Evolutionary conservation across 73 alveolate species (phyloP).

Genomic region (Paramecium tetraurelia): DNA sequence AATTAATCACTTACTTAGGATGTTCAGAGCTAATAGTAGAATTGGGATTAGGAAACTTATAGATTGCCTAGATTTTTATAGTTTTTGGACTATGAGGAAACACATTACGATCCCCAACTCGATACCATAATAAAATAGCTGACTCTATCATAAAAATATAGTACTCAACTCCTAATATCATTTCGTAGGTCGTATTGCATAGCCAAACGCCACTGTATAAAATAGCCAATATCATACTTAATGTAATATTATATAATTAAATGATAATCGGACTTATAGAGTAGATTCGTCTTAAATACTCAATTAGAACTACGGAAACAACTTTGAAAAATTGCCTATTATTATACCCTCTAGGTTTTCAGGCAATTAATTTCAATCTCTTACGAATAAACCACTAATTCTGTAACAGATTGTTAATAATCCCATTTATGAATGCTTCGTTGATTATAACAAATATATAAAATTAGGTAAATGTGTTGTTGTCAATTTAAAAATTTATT

Average conservation of each 20-base stretch:
- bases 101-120: neutral
- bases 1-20: neutral
- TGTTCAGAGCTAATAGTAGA: neutral
- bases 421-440: neutral
- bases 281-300: neutral
- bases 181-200: neutral
- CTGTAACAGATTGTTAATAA: neutral
- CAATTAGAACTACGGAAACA: neutral
- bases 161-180: neutral
- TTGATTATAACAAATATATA: too few species aligned
- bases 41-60: neutral
- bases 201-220: conserved; percentile 9
- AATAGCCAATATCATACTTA: neutral
- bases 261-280: neutral
- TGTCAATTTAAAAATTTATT: neutral
- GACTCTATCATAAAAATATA: neutral
- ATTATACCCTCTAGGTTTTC: neutral
- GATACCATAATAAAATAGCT: neutral
- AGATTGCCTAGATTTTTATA: neutral
- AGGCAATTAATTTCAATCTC: neutral
- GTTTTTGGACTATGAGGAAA: neutral
- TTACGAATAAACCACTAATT: too few species aligned
- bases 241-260: neutral
- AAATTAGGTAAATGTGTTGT: neutral
- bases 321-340: neutral